Evolutionary conservation across 163 green algal genomes (phyloP).

Genomic region (Chlamydomonas reinhardtii): DNA sequence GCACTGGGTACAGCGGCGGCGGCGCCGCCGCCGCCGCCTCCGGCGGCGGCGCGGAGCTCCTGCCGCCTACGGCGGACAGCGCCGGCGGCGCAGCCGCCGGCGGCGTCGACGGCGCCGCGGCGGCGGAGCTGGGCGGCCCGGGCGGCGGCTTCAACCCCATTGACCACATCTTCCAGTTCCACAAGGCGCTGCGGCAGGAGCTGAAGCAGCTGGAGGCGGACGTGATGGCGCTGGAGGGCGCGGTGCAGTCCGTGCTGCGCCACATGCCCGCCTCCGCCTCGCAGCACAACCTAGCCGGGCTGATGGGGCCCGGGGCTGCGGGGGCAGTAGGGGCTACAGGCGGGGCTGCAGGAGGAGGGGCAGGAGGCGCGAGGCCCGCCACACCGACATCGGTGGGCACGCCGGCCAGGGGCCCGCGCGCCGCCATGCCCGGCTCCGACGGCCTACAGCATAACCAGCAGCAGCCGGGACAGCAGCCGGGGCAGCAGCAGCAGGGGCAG

Average conservation of each 20-base stretch:
- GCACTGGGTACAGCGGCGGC: neutral
- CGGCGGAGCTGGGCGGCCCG: neutral
- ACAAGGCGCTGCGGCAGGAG: conserved; percentile 90
- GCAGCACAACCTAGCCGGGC: too few relatives aligned
- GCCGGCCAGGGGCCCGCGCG: too few relatives aligned
- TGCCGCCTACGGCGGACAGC: neutral
- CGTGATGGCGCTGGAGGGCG: conserved; percentile 59
- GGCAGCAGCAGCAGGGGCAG: too few relatives aligned
- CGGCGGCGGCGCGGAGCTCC: neutral
- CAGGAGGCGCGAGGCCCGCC: too few relatives aligned
- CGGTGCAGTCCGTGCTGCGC: conserved; percentile 27
- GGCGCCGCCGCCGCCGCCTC: neutral
- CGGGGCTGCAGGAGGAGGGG: too few relatives aligned
- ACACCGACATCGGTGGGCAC: too few relatives aligned
- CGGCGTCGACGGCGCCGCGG: neutral
- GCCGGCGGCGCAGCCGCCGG: neutral
- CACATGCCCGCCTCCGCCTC: neutral
- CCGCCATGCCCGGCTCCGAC: too few relatives aligned
- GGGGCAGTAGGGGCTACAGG: too few relatives aligned
- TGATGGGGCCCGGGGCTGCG: too few relatives aligned
- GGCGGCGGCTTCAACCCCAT: conserved; percentile 82
- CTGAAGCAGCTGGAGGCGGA: conserved; percentile 82
- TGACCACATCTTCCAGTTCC: conserved; percentile 99
- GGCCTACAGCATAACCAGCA: too few relatives aligned
- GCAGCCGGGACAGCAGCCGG: too few relatives aligned